Evolutionary conservation across 768 basidiomycete genomes (phyloP).

Genomic region (Gelatoporia subvermispora): DNA sequence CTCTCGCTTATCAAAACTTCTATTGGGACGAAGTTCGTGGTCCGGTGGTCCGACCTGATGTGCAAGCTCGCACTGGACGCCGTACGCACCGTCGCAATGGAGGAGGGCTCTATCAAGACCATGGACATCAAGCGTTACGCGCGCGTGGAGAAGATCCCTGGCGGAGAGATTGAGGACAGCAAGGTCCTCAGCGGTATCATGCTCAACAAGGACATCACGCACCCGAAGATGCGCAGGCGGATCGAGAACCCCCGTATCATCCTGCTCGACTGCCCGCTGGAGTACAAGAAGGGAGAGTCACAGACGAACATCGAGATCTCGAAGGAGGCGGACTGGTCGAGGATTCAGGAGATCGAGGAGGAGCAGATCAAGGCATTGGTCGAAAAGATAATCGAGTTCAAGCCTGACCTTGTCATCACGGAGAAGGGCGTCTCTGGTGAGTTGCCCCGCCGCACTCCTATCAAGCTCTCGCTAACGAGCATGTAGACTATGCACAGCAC

Average conservation of each 20-base stretch:
- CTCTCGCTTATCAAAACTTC: slow-evolving; percentile 95
- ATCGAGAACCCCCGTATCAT: slow-evolving; percentile 88
- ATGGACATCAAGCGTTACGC: slow-evolving; percentile 99
- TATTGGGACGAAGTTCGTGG: slow-evolving; percentile 97
- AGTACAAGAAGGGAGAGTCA: slow-evolving; percentile 98
- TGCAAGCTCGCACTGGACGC: slow-evolving; percentile 91
- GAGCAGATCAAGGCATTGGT: slow-evolving; percentile 91
- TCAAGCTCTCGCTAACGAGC: not conserved
- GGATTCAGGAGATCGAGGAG: slow-evolving; percentile 92
- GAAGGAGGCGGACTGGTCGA: slow-evolving; percentile 89
- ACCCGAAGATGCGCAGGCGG: slow-evolving; percentile 91
- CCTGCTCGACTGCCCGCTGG: slow-evolving; percentile 88
- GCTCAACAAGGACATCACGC: slow-evolving; percentile 98
- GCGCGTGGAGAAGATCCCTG: slow-evolving; percentile 94
- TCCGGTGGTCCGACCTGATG: slow-evolving; percentile 97
- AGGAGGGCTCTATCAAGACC: slow-evolving; percentile 72
- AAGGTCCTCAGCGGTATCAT: slow-evolving; percentile 86
- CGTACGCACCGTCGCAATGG: slow-evolving; percentile 80
- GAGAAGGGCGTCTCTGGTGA: slow-evolving; percentile 96
- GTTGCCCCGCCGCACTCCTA: slow-evolving; percentile 18
- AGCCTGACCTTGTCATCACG: slow-evolving; percentile 91
- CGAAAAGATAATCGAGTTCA: slow-evolving; percentile 82
- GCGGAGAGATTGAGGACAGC: slow-evolving; percentile 94
- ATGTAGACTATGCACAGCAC: slow-evolving; percentile 85
- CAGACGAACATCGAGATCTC: slow-evolving; percentile 99